Evolutionary conservation across 371 early-diverging fungal species (phyloP).

Genomic region (Sporodiniella umbellata): DNA sequence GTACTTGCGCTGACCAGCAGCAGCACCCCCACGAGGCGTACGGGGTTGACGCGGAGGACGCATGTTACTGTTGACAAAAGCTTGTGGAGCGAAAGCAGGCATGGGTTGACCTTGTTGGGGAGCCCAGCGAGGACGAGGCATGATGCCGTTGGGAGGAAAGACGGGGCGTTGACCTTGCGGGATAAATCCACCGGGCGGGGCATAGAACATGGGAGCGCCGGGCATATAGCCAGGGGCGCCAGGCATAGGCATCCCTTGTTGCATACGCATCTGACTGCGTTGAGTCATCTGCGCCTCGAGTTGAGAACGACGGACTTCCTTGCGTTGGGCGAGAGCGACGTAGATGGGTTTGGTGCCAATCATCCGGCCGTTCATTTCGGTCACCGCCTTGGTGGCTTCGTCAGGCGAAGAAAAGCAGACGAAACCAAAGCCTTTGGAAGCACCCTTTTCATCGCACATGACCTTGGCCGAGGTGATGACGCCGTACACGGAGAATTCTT

Average conservation of each 20-base stretch:
- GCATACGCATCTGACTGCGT: constrained; percentile 59
- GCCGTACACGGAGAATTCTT: constrained; percentile 84
- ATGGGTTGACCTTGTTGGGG: constrained; percentile 45
- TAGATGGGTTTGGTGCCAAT: constrained; percentile 84
- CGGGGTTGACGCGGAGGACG: constrained; percentile 31
- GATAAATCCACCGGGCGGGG: constrained; percentile 60
- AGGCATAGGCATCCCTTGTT: constrained; percentile 17
- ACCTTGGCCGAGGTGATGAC: constrained; percentile 87
- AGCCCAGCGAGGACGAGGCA: constrained; percentile 58
- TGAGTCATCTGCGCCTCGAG: constrained; percentile 82
- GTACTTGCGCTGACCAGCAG: constrained; percentile 40
- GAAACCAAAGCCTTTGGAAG: constrained; percentile 68
- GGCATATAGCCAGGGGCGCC: constrained; percentile 32
- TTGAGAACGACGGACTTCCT: constrained; percentile 79
- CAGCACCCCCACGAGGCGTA: constrained; percentile 25
- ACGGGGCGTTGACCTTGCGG: constrained; percentile 51
- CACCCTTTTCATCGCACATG: constrained; percentile 80
- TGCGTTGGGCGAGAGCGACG: constrained; percentile 90
- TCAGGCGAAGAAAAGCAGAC: constrained; percentile 77
- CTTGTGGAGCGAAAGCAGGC: constrained; percentile 20
- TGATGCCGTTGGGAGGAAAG: constrained; percentile 52
- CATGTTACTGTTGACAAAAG: constrained; percentile 11
- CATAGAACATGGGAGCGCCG: constrained; percentile 44
- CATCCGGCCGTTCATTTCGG: constrained; percentile 81
- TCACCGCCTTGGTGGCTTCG: constrained; percentile 71